A percentile compares a stretch with the other conserved stretches of the same genome.
Conservation (phyloP, 805 yeast genomes). For the Candida tibetensis region DNA sequence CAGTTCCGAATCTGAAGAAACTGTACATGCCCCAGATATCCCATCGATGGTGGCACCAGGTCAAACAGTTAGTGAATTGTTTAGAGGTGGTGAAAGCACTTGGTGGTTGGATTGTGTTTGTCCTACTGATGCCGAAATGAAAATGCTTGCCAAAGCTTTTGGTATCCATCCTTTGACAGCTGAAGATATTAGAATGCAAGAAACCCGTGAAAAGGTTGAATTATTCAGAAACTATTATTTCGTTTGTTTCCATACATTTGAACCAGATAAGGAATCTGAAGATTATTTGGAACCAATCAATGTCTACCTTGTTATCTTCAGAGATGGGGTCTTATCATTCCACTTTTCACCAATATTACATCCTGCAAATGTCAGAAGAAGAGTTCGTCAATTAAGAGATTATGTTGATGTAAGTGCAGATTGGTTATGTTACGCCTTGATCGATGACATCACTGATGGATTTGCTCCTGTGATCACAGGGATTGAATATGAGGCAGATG, state of each 20-base stretch:
- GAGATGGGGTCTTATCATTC: constrained; percentile 28
- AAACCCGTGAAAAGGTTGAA: constrained; percentile 96
- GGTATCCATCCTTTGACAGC: constrained; percentile 98
- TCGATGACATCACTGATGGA: constrained; percentile 31
- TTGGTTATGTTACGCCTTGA: constrained; percentile 31
- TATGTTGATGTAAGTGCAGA: constrained; percentile 30
- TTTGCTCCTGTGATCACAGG: constrained; percentile 29
- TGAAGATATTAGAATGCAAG: constrained; percentile 95
- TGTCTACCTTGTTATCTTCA: constrained; percentile 26
- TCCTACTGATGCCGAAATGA: constrained; percentile 95
- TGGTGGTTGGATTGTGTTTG: constrained; percentile 80
- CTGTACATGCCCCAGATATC: constrained; percentile 27
- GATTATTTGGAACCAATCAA: constrained; percentile 32
- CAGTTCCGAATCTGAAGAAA: constrained; percentile 26
- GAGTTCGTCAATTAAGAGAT: constrained; percentile 29
- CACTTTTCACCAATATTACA: constrained; percentile 27
- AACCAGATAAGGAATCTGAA: constrained; percentile 54
- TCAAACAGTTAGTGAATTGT: constrained; percentile 20
- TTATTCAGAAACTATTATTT: constrained; percentile 85
- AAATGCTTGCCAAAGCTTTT: constrained; percentile 84
- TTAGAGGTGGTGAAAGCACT: constrained; percentile 25
- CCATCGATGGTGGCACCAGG: constrained; percentile 22
- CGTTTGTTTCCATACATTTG: constrained; percentile 96
- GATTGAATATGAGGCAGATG: constrained; percentile 29
- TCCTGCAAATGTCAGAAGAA: constrained; percentile 28